Evolutionary conservation across 225 moss, liverwort and hornwort species (phyloP), one percentile per base, ranked within the genome.

Genomic region (Thuidium tamariscinum): DNA sequence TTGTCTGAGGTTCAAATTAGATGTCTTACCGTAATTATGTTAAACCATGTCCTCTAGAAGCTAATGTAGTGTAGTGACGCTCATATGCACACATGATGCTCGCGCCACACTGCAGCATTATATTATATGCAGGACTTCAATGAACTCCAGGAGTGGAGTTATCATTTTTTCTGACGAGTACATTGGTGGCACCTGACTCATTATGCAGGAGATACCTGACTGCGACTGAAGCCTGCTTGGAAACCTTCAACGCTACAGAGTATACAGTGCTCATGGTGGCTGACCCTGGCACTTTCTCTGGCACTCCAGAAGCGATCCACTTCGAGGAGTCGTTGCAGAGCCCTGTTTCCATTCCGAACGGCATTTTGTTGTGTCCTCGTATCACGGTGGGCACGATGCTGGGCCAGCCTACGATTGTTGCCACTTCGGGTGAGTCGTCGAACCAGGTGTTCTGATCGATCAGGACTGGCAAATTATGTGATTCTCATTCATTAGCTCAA

Each of bases 201-300:
- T 17, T 25, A 5, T 39, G 7, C 89, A 92, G 92, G 46, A 86
- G 87, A 42, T 34, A 37, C 39, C 66, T 86, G 64, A 3, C 49
- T 36, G 19, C 66, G 34, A 82, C 41, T 56, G 30, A 78, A 66
- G 86, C 87, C 46, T 91, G 92, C 83, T 77, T 88, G 51, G 84
- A 87, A 67, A 69, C 64, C 15, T 90, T 93, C 67, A 83, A 83
- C 46, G 87, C 83, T 9, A 25, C 78, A 2, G 55, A 62, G 7
- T 93, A 93, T 66, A 93, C 93, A 2, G 88, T 93, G 87, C 46
- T 93, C 83, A 93, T 93, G 93, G 93, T 93, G 56, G 93, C 93
- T 2, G 93, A 93, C 80, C 93, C 93, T 0, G 91, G 93, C n/a
- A 65, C 76, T 4, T 90, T 83, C 73, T 91, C 91, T 4, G 93